Evolutionary conservation across 345 rosid genomes (phyloP), one percentile per base, ranked within the genome.

Genomic region (Hypericum androsaemum): DNA sequence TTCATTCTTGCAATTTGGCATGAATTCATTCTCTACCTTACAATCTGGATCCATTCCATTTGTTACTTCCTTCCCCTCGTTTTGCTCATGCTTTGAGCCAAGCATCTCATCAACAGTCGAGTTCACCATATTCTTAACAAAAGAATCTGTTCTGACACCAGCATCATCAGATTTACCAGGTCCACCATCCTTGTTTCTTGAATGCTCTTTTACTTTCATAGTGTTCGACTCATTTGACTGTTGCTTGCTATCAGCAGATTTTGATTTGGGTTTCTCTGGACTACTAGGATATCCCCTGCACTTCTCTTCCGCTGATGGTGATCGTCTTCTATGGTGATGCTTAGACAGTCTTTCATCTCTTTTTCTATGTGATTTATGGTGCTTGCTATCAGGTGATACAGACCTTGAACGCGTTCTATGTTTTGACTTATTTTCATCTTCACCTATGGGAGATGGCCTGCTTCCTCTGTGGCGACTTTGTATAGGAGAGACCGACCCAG

Each of bases 401-500:
- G 98, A 81, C 63, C 83, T 75, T 2, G 86, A 80, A 45, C 5
- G 74, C 55, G 65, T 64, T 59, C 65, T 73, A 15, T 59, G 78
- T 70, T 78, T 79, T 52, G 80, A 71, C 62, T 61, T 74, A 28
- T 46, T 72, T 49, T 74, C 84, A 65, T 77, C 76, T 54, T 62
- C 70, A 63, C 72, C 53, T 65, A 72, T 77, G 16, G 72, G 81
- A 50, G 86, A 74, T 53, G 75, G 60, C 64, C 72, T 81, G 52
- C 78, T 74, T 61, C 58, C 62, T 62, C 65, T 73, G 61, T 40
- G 70, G 60, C 61, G 75, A 71, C 59, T 80, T 49, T 61, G 71
- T 49, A 78, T 94, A 16, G 70, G 67, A 38, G 97, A 83, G 39
- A 62, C 55, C 53, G 98, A 85, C 71, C 84, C 64, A 12, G 94